phyloP scores from a whole-genome alignment of 768 basidiomycete genomes.

The Leccinum incarnatum region DNA sequence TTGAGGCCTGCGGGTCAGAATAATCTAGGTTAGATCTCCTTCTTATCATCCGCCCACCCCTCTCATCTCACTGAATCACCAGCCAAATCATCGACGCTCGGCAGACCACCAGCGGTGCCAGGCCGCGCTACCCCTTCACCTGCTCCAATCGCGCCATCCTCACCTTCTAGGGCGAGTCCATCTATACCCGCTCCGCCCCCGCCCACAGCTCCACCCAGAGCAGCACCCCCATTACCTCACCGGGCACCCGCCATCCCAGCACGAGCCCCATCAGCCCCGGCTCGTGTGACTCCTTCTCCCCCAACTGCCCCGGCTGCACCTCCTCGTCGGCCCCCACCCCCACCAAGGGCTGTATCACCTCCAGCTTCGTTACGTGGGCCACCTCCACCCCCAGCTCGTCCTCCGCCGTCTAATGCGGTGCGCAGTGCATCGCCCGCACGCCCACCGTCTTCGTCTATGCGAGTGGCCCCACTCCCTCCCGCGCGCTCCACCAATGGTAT shows the following conservation, averaged over 20 bases:
- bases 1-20: slow-evolving; percentile 74
- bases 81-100: slow-evolving; percentile 65
- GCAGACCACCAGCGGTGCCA: slow-evolving; percentile 65
- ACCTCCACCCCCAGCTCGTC: slow-evolving; percentile 26
- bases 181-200: slow-evolving; percentile 35
- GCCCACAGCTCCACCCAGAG: slow-evolving; percentile 34
- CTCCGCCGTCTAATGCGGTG: slow-evolving; percentile 28
- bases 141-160: slow-evolving; percentile 25
- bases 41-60: slow-evolving; percentile 3
- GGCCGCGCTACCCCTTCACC: slow-evolving; percentile 40
- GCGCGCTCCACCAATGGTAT: slow-evolving; percentile 21
- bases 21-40: slow-evolving; percentile 45
- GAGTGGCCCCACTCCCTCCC: slow-evolving; percentile 25
- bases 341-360: slow-evolving; percentile 30
- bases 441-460: slow-evolving; percentile 13
- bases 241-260: slow-evolving; percentile 43
- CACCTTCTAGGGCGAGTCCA: slow-evolving; percentile 31
- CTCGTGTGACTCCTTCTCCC: slow-evolving; percentile 32
- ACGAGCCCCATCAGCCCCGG: slow-evolving; percentile 43
- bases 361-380: slow-evolving; percentile 24
- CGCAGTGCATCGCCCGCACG: slow-evolving; percentile 22
- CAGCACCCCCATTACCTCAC: slow-evolving; percentile 35
- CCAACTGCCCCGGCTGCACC: slow-evolving; percentile 20
- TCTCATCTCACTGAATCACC: slow-evolving; percentile 8
- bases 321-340: slow-evolving; percentile 34